phyloP scores from a whole-genome alignment of 345 rosid genomes.

The Melaleuca alternifolia region DNA sequence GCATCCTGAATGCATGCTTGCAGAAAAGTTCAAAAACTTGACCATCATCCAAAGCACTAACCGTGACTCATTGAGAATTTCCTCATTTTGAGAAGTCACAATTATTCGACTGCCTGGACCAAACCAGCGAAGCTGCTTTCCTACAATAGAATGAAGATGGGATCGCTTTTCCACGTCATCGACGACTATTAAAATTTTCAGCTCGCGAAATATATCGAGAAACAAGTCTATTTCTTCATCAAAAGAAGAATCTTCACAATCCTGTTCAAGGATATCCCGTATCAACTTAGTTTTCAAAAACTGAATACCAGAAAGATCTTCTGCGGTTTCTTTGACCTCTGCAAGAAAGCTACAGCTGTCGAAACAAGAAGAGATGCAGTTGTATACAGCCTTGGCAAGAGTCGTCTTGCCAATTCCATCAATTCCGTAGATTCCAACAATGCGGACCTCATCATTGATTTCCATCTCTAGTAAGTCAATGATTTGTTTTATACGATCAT shows the following conservation, averaged over 20 bases:
- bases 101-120: background rate
- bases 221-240: background rate
- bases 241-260: accelerated
- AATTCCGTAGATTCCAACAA: background rate
- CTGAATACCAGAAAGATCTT: accelerated
- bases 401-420: background rate
- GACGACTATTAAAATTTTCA: background rate
- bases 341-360: background rate
- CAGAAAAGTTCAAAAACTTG: background rate
- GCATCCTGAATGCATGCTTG: background rate
- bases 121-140: background rate
- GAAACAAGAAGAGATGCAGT: background rate
- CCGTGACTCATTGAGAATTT: background rate
- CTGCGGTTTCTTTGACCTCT: background rate
- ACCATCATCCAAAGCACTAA: background rate
- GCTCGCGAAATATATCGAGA: background rate
- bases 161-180: background rate
- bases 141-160: background rate
- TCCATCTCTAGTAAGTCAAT: background rate
- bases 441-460: background rate
- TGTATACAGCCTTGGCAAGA: background rate
- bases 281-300: background rate
- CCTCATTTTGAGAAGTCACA: background rate
- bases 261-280: background rate
- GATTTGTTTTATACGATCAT: background rate